phyloP scores from a whole-genome alignment of 2,329 filamentous ascomycete species.

The Ophiocordyceps sinensis region DNA sequence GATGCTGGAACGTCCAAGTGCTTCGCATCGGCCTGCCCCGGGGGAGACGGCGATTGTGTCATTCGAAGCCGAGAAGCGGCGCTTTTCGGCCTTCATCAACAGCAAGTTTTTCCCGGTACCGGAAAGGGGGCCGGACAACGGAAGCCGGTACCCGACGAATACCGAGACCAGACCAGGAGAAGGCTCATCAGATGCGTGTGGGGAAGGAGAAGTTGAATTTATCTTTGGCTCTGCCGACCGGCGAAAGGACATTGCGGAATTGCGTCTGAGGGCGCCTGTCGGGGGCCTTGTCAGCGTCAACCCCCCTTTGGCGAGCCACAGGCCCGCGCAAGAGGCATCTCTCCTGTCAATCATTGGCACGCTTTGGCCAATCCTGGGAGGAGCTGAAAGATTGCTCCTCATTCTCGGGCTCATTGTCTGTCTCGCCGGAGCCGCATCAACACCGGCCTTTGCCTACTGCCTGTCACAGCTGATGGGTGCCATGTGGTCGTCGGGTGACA shows the following conservation, averaged over 20 bases:
- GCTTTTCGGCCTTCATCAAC: constrained; percentile 2
- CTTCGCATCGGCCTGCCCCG: background rate
- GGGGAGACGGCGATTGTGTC: background rate
- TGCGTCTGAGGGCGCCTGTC: constrained; percentile 3
- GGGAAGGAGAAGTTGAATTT: constrained; percentile 5
- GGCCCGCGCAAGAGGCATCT: background rate
- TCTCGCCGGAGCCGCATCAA: constrained; percentile 48
- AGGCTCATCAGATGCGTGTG: background rate
- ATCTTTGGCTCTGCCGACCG: constrained; percentile 10
- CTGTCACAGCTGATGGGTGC: constrained; percentile 59
- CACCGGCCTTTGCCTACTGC: constrained; percentile 62
- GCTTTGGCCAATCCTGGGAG: constrained; percentile 51
- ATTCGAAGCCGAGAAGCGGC: constrained; percentile 1
- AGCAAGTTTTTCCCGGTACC: constrained; percentile 1
- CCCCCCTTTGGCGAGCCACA: background rate
- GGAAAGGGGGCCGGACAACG: background rate
- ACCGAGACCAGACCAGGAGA: background rate
- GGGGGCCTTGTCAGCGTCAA: background rate
- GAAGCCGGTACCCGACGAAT: background rate
- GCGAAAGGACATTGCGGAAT: constrained; percentile 14
- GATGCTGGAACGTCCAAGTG: background rate
- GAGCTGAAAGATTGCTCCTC: constrained; percentile 36
- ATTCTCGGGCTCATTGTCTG: constrained; percentile 46
- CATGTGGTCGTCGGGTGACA: constrained; percentile 43
- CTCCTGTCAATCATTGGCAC: constrained; percentile 22